A percentile compares a stretch with the other conserved stretches of the same genome.
phyloP scores from a whole-genome alignment of 2,329 filamentous ascomycete genomes.

The Xylaria sp. region DNA sequence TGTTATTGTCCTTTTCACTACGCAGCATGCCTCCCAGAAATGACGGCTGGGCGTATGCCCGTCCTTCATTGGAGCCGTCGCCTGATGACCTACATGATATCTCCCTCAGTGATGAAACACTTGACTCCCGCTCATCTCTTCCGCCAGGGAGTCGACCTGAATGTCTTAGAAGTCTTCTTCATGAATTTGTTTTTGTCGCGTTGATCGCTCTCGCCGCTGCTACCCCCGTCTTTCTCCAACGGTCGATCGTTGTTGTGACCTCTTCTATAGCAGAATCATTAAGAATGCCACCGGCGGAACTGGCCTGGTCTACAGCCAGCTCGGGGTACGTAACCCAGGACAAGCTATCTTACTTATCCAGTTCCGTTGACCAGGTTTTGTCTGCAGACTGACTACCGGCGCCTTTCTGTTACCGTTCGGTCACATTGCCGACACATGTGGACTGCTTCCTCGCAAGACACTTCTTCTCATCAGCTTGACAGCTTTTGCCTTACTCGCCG shows the following conservation, averaged over 20 bases:
- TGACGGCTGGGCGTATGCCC: constrained; percentile 22
- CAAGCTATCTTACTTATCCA: background rate
- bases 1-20: constrained; percentile 12
- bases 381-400: constrained; percentile 29
- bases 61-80: constrained; percentile 14
- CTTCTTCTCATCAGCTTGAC: constrained; percentile 29
- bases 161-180: constrained; percentile 25
- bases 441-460: constrained; percentile 28
- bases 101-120: constrained; percentile 28
- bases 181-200: constrained; percentile 30
- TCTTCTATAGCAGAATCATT: constrained; percentile 27
- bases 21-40: constrained; percentile 24
- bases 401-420: constrained; percentile 32
- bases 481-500: constrained; percentile 28
- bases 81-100: constrained; percentile 31
- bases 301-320: constrained; percentile 32
- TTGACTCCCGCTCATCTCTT: constrained; percentile 17
- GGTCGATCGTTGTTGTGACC: constrained; percentile 30
- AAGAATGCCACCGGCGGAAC: constrained; percentile 29
- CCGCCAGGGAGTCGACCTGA: constrained; percentile 27
- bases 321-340: constrained; percentile 26
- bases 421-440: constrained; percentile 29
- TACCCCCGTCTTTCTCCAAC: constrained; percentile 31
- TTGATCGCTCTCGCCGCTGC: constrained; percentile 31
- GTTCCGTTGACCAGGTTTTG: background rate